phyloP scores from a whole-genome alignment of 768 basidiomycete species.

The Lactarius trivialis region DNA sequence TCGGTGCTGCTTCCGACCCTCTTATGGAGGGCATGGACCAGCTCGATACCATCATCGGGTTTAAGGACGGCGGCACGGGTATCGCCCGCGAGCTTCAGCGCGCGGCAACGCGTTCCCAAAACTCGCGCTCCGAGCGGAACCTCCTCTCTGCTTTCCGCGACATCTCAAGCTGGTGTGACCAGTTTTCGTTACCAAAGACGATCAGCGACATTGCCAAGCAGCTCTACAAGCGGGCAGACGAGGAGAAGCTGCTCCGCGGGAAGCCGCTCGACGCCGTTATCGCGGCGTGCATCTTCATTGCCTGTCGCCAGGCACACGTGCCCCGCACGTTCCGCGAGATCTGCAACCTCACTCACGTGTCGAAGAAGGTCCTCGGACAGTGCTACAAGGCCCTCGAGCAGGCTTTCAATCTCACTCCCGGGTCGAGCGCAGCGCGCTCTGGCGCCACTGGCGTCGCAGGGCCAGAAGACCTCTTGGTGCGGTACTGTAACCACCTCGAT shows the following conservation, averaged over 20 bases:
- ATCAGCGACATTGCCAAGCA: conserved; percentile 97
- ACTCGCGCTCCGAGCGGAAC: conserved; percentile 75
- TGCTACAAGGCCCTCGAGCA: conserved; percentile 86
- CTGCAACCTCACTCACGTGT: conserved; percentile 86
- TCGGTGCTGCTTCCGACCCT: conserved; percentile 92
- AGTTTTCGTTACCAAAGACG: conserved; percentile 87
- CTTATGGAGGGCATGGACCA: conserved; percentile 92
- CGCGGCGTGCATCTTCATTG: conserved; percentile 97
- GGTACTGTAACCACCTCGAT: conserved; percentile 90
- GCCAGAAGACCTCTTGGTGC: conserved; percentile 82
- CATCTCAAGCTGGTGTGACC: conserved; percentile 91
- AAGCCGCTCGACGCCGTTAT: conserved; percentile 91
- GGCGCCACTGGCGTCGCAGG: conserved; percentile 42
- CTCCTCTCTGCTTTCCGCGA: conserved; percentile 85
- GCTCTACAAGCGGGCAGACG: conserved; percentile 94
- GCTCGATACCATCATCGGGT: conserved; percentile 91
- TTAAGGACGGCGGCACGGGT: conserved; percentile 91
- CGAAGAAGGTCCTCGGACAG: conserved; percentile 92
- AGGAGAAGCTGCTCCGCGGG: conserved; percentile 86
- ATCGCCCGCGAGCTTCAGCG: conserved; percentile 89
- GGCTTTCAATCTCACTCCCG: conserved; percentile 83
- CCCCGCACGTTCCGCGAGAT: conserved; percentile 95
- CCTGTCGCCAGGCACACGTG: conserved; percentile 92
- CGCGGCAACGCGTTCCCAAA: conserved; percentile 76
- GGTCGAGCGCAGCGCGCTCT: conserved; percentile 48